phyloP scores from a whole-genome alignment of 2,329 filamentous ascomycete species.

The Celoporthe dispersa region DNA sequence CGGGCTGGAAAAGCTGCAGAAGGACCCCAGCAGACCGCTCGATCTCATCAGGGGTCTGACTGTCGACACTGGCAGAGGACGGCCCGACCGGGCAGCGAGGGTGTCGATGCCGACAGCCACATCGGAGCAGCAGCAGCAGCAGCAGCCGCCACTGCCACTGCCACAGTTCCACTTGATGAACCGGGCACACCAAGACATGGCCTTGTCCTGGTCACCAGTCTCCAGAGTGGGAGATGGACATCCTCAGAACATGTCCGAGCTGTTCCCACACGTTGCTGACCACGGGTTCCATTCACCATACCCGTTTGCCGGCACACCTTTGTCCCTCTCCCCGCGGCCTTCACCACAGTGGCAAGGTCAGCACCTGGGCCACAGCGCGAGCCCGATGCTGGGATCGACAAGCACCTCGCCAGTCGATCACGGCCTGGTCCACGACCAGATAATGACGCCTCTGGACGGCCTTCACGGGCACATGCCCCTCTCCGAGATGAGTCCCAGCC shows the following conservation, averaged over 20 bases:
- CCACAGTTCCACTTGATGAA: not conserved
- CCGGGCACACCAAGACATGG: not conserved
- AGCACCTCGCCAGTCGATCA: not conserved
- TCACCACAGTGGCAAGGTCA: constrained; percentile 15
- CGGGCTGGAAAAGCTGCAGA: constrained; percentile 15
- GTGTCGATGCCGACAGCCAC: constrained; percentile 17
- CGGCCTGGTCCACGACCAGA: constrained; percentile 9
- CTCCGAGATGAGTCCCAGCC: not conserved
- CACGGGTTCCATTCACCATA: constrained; percentile 16
- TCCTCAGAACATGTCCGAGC: constrained; percentile 4
- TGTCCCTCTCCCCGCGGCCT: not conserved
- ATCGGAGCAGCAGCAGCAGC: not conserved
- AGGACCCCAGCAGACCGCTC: constrained; percentile 13
- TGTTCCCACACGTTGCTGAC: constrained; percentile 17
- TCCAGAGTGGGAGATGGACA: not conserved
- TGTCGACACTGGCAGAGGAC: constrained; percentile 18
- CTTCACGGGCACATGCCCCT: not conserved
- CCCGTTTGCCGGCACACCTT: not conserved
- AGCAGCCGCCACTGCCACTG: constrained; percentile 11
- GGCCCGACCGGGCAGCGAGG: constrained; percentile 1
- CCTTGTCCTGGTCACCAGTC: constrained; percentile 1
- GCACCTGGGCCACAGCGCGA: not conserved
- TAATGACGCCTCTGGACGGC: constrained; percentile 9
- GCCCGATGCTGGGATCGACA: not conserved
- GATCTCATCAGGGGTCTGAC: constrained; percentile 25